These are phyloP conservation scores for Sorghum bicolor DNA, from an alignment of 176 grass and related monocot genomes.

Conservation along the genomic window DNA sequence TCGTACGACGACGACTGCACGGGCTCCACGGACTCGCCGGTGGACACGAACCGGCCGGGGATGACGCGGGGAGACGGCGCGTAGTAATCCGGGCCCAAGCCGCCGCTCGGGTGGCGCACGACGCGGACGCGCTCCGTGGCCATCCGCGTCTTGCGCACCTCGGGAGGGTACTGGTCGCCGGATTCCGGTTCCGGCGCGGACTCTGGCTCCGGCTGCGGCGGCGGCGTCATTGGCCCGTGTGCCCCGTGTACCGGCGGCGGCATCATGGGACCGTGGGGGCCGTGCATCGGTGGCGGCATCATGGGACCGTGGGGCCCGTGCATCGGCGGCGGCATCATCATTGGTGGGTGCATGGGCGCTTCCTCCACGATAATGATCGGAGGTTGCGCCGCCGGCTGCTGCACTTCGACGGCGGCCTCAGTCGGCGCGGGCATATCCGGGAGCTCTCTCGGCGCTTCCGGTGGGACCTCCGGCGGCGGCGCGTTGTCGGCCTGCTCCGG, in stretches of 20 bases:
- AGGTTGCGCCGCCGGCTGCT: conserved; percentile 38
- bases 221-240: conserved; percentile 12
- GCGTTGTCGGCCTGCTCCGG: conserved; percentile 40
- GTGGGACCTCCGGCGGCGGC: conserved; percentile 39
- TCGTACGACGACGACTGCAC: conserved; percentile 60
- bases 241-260: conserved; percentile 23
- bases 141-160: conserved; percentile 68
- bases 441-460: conserved; percentile 42
- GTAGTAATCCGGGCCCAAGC: conserved; percentile 21
- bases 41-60: conserved; percentile 59
- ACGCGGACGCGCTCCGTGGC: conserved; percentile 48
- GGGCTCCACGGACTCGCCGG: conserved; percentile 51
- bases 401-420: conserved; percentile 75
- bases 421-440: conserved; percentile 60
- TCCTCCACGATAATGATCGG: conserved; percentile 58
- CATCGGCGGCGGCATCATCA: conserved; percentile 2
- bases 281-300: conserved; percentile 10
- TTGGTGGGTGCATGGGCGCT: conserved; percentile 20
- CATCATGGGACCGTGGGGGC: conserved; percentile 13
- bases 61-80: conserved; percentile 40
- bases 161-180: conserved; percentile 57
- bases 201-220: conserved; percentile 16
- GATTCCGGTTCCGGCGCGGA: conserved; percentile 28
- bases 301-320: conserved; percentile 12
- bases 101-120: conserved; percentile 20